Conservation (phyloP, 1,284 basidiomycete species). For the Moesziomyces sp. region DNA sequence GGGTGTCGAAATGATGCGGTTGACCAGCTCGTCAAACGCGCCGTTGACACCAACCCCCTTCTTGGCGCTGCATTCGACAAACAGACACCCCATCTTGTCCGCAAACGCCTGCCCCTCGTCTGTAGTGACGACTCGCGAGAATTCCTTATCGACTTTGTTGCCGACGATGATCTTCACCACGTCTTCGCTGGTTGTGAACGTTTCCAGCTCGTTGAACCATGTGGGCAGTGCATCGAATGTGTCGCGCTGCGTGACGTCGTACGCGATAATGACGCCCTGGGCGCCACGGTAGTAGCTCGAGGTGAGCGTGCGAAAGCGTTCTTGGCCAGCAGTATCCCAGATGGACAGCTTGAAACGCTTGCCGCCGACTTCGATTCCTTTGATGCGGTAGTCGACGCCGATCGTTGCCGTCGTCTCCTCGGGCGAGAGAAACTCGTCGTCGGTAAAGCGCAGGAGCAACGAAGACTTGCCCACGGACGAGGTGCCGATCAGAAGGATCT, state of each 20-base stretch:
- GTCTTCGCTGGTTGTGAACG: conserved; percentile 77
- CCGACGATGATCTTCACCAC: conserved; percentile 94
- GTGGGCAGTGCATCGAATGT: conserved; percentile 90
- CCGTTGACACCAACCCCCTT: conserved; percentile 60
- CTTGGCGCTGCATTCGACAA: conserved; percentile 77
- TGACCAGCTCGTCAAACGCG: conserved; percentile 66
- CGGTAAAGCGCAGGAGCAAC: conserved; percentile 89
- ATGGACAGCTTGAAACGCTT: conserved; percentile 72
- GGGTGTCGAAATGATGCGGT: conserved; percentile 62
- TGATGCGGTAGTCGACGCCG: conserved; percentile 73
- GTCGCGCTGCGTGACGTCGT: conserved; percentile 89
- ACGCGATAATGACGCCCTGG: conserved; percentile 93
- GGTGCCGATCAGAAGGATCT: conserved; percentile 76
- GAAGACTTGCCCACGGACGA: conserved; percentile 89
- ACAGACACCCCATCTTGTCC: conserved; percentile 80
- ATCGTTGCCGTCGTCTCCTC: conserved; percentile 97
- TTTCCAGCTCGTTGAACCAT: conserved; percentile 95
- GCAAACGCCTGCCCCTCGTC: conserved; percentile 86
- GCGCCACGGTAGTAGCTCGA: conserved; percentile 91
- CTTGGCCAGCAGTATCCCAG: conserved; percentile 70
- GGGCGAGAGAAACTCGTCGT: conserved; percentile 93
- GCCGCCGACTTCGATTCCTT: conserved; percentile 70
- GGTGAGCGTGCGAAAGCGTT: conserved; percentile 79
- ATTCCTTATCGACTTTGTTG: conserved; percentile 94
- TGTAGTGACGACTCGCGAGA: conserved; percentile 84